Base-by-base conservation (phyloP, 83 land plant genomes). In the Picea abies region DNA sequence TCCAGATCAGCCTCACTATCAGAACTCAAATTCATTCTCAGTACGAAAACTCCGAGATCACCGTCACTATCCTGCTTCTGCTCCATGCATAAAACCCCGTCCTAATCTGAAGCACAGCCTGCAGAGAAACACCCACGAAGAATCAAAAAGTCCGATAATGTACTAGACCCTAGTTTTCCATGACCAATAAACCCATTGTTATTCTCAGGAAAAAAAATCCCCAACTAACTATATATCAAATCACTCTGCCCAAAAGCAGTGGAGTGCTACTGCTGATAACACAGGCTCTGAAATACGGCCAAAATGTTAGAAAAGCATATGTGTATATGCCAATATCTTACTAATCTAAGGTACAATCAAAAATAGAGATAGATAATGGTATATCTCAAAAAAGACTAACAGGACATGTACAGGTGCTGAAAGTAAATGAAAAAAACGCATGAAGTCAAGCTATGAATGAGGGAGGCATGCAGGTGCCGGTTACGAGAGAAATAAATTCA, bases 21-120 rank as follows among this genome's bases (percentile, higher is more conserved):
- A 9, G 77, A 73, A 22, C 77, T 73, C 77, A 73, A 73, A n/a
- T 47, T 73, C 77, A 73, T 44, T 52, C 39, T 73, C 23, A 73
- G 25, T n/a, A 73, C n/a, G 20, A 73, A 73, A 0, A 12, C 10
- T 4, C 58, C 77, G 20, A 4, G 25, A 73, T 73, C 26, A 10
- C 8, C 58, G 9, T 52, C 58, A 19, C 52, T 9, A 20, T 73
- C 47, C 77, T 73, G 26, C 32, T 73, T 39, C 26, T 35, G 56
- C 77, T 73, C 77, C 77, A 73, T 73, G 11, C 77, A 73, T 52
- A 44, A n/a, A 4, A 25, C 77, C 56, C 22, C 15, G 77, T 4
- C 58, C 77, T 44, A n/a, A 26, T 22, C 47, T 22, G 47, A 37
- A 44, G 23, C 58, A 73, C 47, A 35, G n/a, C 77, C 77, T 44